phyloP scores from a whole-genome alignment of 1,284 basidiomycete species.

The Fomes fomentarius region DNA sequence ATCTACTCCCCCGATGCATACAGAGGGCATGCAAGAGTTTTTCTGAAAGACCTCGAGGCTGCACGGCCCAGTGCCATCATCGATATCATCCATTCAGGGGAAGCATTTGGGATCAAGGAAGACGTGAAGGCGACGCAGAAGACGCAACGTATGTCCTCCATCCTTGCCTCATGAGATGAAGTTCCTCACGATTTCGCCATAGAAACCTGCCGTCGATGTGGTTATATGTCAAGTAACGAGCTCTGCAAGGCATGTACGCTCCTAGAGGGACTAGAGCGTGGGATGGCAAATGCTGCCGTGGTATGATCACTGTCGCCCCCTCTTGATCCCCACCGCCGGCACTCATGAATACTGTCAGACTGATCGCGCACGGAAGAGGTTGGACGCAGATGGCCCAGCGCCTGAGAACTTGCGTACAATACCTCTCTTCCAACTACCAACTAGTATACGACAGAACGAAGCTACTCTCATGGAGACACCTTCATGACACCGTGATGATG shows the following conservation, averaged over 20 bases:
- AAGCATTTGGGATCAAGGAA: conserved; percentile 82
- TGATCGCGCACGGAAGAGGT: conserved; percentile 52
- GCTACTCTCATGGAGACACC: not conserved
- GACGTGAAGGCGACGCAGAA: conserved; percentile 80
- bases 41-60: conserved; percentile 95
- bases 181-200: conserved; percentile 5
- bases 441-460: conserved; percentile 1
- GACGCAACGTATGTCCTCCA: conserved; percentile 58
- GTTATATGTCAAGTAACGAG: conserved; percentile 91
- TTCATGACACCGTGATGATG: too few relatives aligned
- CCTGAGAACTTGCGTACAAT: conserved; percentile 68
- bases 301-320: conserved; percentile 57
- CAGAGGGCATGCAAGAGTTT: conserved; percentile 91
- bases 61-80: conserved; percentile 94
- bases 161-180: not conserved
- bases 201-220: conserved; percentile 90
- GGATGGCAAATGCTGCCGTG: conserved; percentile 66
- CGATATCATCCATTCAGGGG: conserved; percentile 97
- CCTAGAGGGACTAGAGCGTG: conserved; percentile 88
- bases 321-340: too few relatives aligned
- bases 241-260: conserved; percentile 93
- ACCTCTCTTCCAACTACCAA: conserved; percentile 54
- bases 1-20: conserved; percentile 99
- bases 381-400: conserved; percentile 60
- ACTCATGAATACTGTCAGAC: not conserved